Evolutionary conservation across 495 filamentous ascomycete genomes (phyloP).

Genomic region (Xylaria intraflava): DNA sequence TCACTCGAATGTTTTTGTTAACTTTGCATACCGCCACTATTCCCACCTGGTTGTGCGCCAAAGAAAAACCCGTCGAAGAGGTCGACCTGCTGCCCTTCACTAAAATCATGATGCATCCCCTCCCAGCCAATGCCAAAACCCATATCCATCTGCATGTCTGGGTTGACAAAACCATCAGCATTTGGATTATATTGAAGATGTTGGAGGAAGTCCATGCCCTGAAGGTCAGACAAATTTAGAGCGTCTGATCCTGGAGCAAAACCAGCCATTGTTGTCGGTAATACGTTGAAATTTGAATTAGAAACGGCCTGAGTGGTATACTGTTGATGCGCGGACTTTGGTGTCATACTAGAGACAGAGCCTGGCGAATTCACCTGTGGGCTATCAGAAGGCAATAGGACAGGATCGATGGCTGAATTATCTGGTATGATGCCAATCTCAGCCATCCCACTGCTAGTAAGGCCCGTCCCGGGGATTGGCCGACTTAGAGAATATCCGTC

Average conservation of each 20-base stretch:
- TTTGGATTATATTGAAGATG: constrained; percentile 28
- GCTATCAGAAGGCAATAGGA: constrained; percentile 36
- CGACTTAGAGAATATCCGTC: constrained; percentile 33
- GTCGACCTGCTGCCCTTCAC: constrained; percentile 71
- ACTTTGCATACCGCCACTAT: constrained; percentile 7
- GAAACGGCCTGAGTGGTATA: constrained; percentile 13
- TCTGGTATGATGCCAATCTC: constrained; percentile 29
- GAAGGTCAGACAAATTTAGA: constrained; percentile 34
- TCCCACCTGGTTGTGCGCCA: constrained; percentile 47
- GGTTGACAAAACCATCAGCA: constrained; percentile 22
- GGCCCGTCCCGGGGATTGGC: constrained; percentile 25
- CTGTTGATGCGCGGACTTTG: constrained; percentile 20
- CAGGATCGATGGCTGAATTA: constrained; percentile 40
- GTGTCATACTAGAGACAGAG: constrained; percentile 20
- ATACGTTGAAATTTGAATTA: constrained; percentile 21
- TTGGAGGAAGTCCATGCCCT: constrained; percentile 44
- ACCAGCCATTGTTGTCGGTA: constrained; percentile 18
- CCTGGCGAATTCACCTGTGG: constrained; percentile 25
- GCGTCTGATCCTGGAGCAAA: constrained; percentile 17
- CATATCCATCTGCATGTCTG: constrained; percentile 51
- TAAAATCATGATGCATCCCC: constrained; percentile 72
- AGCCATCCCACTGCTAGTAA: constrained; percentile 25
- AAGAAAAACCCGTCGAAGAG: constrained; percentile 92
- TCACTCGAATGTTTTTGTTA: neutral
- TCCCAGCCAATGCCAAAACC: constrained; percentile 67